phyloP scores from a whole-genome alignment of 2,329 filamentous ascomycete genomes.

The Samsoniella hepiali region DNA sequence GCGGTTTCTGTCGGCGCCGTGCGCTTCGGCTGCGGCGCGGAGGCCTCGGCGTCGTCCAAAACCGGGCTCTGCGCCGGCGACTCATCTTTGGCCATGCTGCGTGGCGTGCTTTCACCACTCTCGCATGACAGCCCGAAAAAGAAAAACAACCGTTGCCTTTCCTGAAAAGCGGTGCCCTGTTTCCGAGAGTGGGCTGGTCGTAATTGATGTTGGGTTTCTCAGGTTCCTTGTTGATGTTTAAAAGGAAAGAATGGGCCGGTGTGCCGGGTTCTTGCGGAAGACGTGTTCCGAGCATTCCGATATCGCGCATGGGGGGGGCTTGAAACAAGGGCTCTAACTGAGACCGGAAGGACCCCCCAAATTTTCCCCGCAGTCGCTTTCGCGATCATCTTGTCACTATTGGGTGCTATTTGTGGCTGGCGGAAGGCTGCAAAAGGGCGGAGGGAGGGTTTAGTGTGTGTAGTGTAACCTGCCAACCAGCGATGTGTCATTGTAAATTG shows the following conservation, averaged over 20 bases:
- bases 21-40: slow-evolving; percentile 18
- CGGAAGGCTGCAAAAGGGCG: not conserved
- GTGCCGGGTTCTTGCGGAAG: slow-evolving; percentile 6
- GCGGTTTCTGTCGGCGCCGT: slow-evolving; percentile 1
- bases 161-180: not conserved
- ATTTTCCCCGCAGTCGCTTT: not conserved
- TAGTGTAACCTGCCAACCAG: not conserved
- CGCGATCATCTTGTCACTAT: not conserved
- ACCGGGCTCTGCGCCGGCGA: slow-evolving; percentile 1
- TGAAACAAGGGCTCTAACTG: not conserved
- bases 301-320: not conserved
- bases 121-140: not conserved
- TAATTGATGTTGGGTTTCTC: not conserved
- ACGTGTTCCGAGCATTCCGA: slow-evolving; percentile 5
- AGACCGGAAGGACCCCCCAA: not conserved
- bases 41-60: not conserved
- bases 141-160: not conserved
- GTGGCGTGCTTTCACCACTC: not conserved
- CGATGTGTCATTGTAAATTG: slow-evolving; percentile 9
- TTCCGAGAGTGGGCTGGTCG: slow-evolving; percentile 10
- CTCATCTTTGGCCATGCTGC: slow-evolving; percentile 11
- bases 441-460: not conserved
- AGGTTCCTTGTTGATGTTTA: not conserved
- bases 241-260: slow-evolving; percentile 1
- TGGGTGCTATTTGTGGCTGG: not conserved